Evolutionary conservation across 805 yeast species (phyloP).

Genomic region (Candida ficus): DNA sequence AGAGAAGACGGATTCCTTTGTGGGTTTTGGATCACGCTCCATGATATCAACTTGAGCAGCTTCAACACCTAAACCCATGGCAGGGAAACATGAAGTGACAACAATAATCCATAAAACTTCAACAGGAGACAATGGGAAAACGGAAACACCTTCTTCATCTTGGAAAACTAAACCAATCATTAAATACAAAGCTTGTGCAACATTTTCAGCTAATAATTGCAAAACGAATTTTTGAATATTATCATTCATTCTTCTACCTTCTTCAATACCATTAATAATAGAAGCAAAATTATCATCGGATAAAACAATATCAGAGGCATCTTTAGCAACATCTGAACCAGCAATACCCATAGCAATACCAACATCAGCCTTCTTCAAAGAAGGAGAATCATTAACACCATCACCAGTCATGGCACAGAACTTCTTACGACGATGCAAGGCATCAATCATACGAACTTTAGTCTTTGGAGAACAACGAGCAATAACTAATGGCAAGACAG

Average conservation of each 20-base stretch:
- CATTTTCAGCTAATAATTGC: constrained; percentile 68
- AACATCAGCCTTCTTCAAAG: constrained; percentile 70
- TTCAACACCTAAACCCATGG: constrained; percentile 76
- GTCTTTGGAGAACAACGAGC: constrained; percentile 84
- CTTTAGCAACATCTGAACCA: constrained; percentile 83
- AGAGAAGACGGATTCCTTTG: constrained; percentile 53
- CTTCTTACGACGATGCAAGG: constrained; percentile 56
- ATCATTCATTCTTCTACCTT: constrained; percentile 74
- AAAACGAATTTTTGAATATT: constrained; percentile 75
- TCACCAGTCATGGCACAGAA: constrained; percentile 82
- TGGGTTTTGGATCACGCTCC: constrained; percentile 58
- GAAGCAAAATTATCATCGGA: constrained; percentile 78
- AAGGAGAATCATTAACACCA: constrained; percentile 80
- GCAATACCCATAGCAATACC: constrained; percentile 83
- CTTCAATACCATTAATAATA: constrained; percentile 71
- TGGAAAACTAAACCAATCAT: constrained; percentile 71
- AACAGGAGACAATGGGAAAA: constrained; percentile 77
- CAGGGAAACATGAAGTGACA: constrained; percentile 76
- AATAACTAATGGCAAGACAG: constrained; percentile 69
- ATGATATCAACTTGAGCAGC: constrained; percentile 58
- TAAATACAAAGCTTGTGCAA: constrained; percentile 62
- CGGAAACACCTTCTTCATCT: constrained; percentile 59
- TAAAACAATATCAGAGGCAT: constrained; percentile 71
- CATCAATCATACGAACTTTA: constrained; percentile 77
- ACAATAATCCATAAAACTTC: constrained; percentile 79